Evolutionary conservation across 2,329 filamentous ascomycete genomes (phyloP), one percentile per base, ranked within the genome.

Genomic region (Aureobasidium subglaciale): DNA sequence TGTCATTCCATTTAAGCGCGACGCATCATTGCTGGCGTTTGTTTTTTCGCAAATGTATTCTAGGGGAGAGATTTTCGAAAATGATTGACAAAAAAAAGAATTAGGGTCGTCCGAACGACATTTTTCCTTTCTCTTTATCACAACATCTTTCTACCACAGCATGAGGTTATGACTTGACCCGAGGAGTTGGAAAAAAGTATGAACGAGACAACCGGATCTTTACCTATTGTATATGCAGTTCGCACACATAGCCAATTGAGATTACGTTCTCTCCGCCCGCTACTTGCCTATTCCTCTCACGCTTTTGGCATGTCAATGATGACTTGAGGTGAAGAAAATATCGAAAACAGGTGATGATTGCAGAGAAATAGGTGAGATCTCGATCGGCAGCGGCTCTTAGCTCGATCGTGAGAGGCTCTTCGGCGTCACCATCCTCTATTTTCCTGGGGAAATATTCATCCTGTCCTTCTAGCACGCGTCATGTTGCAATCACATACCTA

Each of bases 321-420:
- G 49, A 20, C 18, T 41, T 32, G 49, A 53, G 41, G 35, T 32
- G 18, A 25, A 53, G 25, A 41, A 16, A 24, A n/a, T n/a, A 16
- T 29, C 13, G 7, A 24, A 9, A 53, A 42, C 11, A 32, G 25
- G 16, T 22, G 37, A 30, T 35, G 8, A 13, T 25, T 42, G 37
- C 25, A 35, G 10, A 32, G 7, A 48, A 48, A 35, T 16, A 22
- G 16, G 37, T 15, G 16, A 41, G 37, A 53, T 53, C 35, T 40
- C 37, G 48, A 53, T 53, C 25, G 25, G 4, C 32, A 40, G 16
- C 16, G 25, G 30, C 18, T 32, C 46, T 50, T 38, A 34, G 48
- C 48, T 53, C 48, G 48, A 53, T 53, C 48, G 13, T 11, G 16
- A 29, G 46, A 50, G 35, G 25, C 37, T 53, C 35, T 53, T 53